Conservation (phyloP, 2,329 filamentous ascomycete species). For the Blumeria graminis region DNA sequence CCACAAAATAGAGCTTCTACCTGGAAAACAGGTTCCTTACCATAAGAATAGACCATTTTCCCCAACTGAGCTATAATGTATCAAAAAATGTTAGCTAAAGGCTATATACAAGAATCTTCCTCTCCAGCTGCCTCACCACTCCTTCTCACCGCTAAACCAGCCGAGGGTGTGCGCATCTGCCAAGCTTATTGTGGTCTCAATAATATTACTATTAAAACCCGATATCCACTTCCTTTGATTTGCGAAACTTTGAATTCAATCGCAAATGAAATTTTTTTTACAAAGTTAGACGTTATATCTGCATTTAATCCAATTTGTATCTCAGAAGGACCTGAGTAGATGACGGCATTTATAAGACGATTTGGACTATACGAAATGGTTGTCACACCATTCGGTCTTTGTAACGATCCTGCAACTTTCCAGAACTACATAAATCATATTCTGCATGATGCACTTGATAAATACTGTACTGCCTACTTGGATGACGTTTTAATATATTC, state of each 20-base stretch:
- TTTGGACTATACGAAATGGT: not conserved
- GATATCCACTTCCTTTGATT: constrained; percentile 1
- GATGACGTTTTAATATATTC: constrained; percentile 4
- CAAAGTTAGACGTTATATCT: not conserved
- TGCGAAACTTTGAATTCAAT: not conserved
- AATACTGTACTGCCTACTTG: constrained; percentile 1
- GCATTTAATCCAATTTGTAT: not conserved
- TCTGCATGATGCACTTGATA: not conserved
- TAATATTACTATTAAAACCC: constrained; percentile 1
- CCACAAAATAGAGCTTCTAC: not conserved
- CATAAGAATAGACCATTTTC: not conserved
- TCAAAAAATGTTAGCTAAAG: constrained; percentile 2
- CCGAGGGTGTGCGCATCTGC: constrained; percentile 1
- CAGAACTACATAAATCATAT: constrained; percentile 3
- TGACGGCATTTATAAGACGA: not conserved
- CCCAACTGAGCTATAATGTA: not conserved
- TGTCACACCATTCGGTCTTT: constrained; percentile 1
- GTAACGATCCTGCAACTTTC: not conserved
- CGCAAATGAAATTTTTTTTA: not conserved
- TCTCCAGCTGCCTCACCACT: not conserved
- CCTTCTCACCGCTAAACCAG: not conserved
- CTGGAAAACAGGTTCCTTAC: not conserved
- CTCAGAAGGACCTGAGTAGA: not conserved
- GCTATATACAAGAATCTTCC: constrained; percentile 1
- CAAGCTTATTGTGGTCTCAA: constrained; percentile 1